phyloP scores from a whole-genome alignment of 139 green algal genomes.

The Axilococcus clingmanii region DNA sequence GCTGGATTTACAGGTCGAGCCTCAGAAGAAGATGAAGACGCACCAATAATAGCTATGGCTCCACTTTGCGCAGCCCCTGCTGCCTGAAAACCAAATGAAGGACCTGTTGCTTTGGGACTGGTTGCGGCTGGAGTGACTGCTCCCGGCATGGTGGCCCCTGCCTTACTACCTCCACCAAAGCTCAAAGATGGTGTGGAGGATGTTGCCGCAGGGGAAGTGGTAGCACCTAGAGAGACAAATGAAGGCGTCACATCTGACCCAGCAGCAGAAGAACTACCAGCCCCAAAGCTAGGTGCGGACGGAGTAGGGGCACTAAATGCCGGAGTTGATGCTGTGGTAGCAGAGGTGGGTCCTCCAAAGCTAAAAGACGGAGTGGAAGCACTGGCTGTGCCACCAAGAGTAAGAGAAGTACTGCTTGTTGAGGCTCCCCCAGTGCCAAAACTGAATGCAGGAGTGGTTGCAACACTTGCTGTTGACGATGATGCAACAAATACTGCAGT shows the following conservation, averaged over 20 bases:
- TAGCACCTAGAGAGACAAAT: slow-evolving; percentile 10
- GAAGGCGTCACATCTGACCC: neutral
- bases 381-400: neutral
- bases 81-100: neutral
- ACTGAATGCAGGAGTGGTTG: neutral
- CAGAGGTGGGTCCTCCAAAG: slow-evolving; percentile 8
- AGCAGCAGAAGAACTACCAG: slow-evolving; percentile 1
- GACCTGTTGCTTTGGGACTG: neutral
- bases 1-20: neutral
- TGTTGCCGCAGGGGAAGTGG: slow-evolving; percentile 4
- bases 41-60: neutral
- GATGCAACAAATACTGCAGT: neutral
- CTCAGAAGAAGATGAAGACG: neutral
- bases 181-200: neutral
- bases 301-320: neutral
- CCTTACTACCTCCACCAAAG: slow-evolving; percentile 1
- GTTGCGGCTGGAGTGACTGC: neutral
- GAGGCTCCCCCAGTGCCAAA: neutral
- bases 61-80: neutral
- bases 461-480: neutral
- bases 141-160: neutral
- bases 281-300: neutral
- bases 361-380: slow-evolving; percentile 5
- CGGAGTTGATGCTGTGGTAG: neutral
- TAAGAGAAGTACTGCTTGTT: neutral